Percentiles rank a stretch among this genome's conserved stretches.
Conservation (phyloP, 2,329 filamentous ascomycete species). For the Curvularia verruculosa region DNA sequence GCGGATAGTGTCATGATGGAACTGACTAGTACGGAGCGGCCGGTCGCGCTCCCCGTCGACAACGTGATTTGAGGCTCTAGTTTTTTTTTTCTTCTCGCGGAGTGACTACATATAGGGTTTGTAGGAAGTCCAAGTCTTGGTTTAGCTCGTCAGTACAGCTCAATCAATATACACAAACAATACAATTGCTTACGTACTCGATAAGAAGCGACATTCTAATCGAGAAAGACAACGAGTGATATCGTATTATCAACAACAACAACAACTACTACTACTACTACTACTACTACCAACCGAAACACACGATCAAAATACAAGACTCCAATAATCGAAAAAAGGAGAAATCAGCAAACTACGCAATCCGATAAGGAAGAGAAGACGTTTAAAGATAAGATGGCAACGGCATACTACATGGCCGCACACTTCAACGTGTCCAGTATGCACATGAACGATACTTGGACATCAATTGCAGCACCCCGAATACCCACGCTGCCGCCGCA, state of each 20-base stretch:
- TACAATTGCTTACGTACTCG: neutral
- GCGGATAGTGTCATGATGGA: conserved; percentile 15
- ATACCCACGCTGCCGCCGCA: too few species aligned
- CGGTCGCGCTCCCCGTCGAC: conserved; percentile 1
- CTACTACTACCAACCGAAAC: neutral
- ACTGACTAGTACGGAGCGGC: conserved; percentile 12
- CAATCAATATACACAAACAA: too few species aligned
- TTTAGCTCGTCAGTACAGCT: neutral
- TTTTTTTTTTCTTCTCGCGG: conserved; percentile 2
- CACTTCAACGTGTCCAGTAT: conserved; percentile 25
- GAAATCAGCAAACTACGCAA: neutral
- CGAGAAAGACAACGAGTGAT: neutral
- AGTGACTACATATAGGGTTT: conserved; percentile 5
- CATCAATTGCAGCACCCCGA: neutral
- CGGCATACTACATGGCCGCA: conserved; percentile 29
- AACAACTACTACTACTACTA: neutral
- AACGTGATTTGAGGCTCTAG: conserved; percentile 23
- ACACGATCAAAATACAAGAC: neutral
- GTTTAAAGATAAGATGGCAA: conserved; percentile 15
- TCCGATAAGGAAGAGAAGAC: neutral
- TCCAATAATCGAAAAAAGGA: neutral
- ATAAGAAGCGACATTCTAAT: conserved; percentile 2
- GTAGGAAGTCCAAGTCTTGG: neutral
- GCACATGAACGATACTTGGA: neutral
- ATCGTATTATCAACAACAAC: conserved; percentile 3